These are phyloP conservation scores for Zygosaccharomyces sapae DNA, from an alignment of 1,139 yeast species.

Conservation along the genomic window DNA sequence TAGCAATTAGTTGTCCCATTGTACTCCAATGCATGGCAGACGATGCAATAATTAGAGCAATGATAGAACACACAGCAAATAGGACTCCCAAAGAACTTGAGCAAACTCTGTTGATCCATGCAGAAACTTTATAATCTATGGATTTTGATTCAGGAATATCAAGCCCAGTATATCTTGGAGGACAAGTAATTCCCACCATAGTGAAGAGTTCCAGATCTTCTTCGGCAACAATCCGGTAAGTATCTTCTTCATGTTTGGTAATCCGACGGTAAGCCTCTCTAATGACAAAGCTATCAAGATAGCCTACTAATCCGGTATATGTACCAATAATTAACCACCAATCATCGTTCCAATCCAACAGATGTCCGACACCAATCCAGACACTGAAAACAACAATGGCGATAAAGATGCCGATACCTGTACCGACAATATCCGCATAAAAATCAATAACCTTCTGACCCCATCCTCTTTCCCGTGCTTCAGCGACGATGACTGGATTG, in stretches of 20 bases:
- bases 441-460: conserved; percentile 35
- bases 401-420: conserved; percentile 39
- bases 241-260: conserved; percentile 32
- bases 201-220: conserved; percentile 28
- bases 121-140: conserved; percentile 28
- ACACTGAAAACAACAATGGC: conserved; percentile 35
- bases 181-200: conserved; percentile 23
- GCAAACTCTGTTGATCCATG: conserved; percentile 26
- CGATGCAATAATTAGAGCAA: conserved; percentile 34
- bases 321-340: conserved; percentile 46
- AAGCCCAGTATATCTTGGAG: conserved; percentile 20
- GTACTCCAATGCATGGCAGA: conserved; percentile 37
- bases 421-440: conserved; percentile 41
- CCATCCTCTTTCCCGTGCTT: conserved; percentile 24
- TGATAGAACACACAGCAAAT: conserved; percentile 28
- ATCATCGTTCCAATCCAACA: conserved; percentile 37
- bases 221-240: conserved; percentile 28
- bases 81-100: conserved; percentile 35
- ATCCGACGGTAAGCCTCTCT: conserved; percentile 39
- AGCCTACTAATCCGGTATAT: conserved; percentile 42
- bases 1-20: conserved; percentile 39
- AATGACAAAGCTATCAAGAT: conserved; percentile 40
- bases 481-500: conserved; percentile 28
- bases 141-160: conserved; percentile 18
- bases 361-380: conserved; percentile 39